These are phyloP conservation scores for Cornus suecica DNA, from an alignment of 148 eudicot species.

Conservation along the genomic window DNA sequence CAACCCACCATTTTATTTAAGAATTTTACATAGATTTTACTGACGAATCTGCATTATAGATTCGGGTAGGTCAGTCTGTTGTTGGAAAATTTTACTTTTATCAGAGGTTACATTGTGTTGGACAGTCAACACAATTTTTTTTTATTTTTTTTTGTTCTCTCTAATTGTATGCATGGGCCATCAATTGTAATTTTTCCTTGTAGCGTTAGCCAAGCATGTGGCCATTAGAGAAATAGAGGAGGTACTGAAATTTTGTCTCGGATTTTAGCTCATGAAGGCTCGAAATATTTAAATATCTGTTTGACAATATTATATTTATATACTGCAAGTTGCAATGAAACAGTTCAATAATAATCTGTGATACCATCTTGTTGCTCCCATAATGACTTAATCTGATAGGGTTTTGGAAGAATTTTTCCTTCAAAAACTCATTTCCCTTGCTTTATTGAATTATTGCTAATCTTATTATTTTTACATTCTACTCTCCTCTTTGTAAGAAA, in stretches of 20 bases:
- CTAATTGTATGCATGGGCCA: slow-evolving; percentile 9
- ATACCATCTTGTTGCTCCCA: too few relatives aligned
- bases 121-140: slow-evolving; percentile 4
- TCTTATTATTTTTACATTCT: background rate
- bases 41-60: background rate
- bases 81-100: background rate
- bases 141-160: background rate
- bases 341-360: background rate
- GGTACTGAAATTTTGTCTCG: slow-evolving; percentile 11
- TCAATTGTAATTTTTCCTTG: slow-evolving; percentile 10
- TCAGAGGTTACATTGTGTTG: slow-evolving; percentile 3
- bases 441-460: too few relatives aligned
- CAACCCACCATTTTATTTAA: slow-evolving; percentile 81
- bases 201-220: slow-evolving; percentile 14
- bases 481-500: background rate
- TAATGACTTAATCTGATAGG: background rate
- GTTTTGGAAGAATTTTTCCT: background rate
- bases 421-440: background rate
- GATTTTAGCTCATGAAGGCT: slow-evolving; percentile 15
- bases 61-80: slow-evolving; percentile 8
- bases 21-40: slow-evolving; percentile 11
- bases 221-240: slow-evolving; percentile 7
- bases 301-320: slow-evolving; percentile 17
- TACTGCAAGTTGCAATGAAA: slow-evolving; percentile 22
- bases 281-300: slow-evolving; percentile 15